Evolutionary conservation across 176 grass and related monocot genomes (phyloP).

Genomic region (Tuctoria greenei): DNA sequence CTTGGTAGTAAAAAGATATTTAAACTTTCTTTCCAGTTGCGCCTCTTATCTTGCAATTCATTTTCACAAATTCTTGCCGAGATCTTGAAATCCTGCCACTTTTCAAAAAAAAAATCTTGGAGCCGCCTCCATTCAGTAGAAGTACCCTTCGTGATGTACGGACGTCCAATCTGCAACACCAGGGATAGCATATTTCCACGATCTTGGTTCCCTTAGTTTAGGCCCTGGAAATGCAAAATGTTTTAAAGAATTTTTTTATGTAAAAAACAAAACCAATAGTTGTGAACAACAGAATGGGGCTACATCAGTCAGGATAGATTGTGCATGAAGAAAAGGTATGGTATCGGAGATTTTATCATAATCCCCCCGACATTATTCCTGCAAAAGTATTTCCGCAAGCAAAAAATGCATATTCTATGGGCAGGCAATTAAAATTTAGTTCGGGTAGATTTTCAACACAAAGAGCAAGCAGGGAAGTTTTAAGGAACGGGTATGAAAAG

Average conservation of each 20-base stretch:
- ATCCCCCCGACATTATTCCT: too few species aligned
- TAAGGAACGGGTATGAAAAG: not conserved
- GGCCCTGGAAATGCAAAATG: not conserved
- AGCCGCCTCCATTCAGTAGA: too few species aligned
- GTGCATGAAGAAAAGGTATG: not conserved
- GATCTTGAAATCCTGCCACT: too few species aligned
- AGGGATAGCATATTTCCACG: constrained; percentile 19
- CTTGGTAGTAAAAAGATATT: too few species aligned
- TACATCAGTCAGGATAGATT: not conserved
- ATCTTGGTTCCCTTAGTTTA: not conserved
- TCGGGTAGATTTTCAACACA: too few species aligned
- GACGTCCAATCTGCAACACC: not conserved
- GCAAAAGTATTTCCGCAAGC: too few species aligned
- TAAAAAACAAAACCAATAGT: not conserved
- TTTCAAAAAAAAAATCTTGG: too few species aligned
- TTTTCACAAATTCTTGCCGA: too few species aligned
- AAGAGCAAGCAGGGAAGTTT: not conserved
- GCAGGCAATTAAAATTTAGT: not conserved
- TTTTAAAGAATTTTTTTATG: not conserved
- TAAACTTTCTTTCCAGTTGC: too few species aligned
- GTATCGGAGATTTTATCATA: too few species aligned
- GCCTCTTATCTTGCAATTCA: too few species aligned
- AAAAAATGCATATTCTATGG: not conserved
- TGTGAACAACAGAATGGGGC: not conserved
- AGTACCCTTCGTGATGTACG: too few species aligned